A percentile compares a stretch with the other conserved stretches of the same genome.
Evolutionary conservation across 176 grass and related monocot genomes (phyloP).

Genomic region (Oryza longistaminata): DNA sequence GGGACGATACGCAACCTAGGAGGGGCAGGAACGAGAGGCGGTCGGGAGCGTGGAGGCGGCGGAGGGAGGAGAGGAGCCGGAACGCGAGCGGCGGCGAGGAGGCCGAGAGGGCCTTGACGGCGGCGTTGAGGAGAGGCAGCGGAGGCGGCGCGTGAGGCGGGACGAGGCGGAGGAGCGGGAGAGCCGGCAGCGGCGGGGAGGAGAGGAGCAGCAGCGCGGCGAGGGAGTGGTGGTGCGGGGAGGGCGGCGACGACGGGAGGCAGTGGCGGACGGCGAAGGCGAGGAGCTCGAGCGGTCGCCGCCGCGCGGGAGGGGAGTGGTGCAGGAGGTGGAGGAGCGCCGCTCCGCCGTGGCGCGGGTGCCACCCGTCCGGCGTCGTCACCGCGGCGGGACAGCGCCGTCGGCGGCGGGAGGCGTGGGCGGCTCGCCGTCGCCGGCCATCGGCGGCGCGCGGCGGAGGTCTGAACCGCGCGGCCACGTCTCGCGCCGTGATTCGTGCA

Average conservation of each 20-base stretch:
- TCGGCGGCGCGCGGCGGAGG: background rate
- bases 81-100: conserved; percentile 27
- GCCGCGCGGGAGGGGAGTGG: conserved; percentile 28
- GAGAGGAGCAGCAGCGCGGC: conserved; percentile 53
- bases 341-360: conserved; percentile 40
- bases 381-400: background rate
- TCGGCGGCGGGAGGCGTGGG: too few species aligned
- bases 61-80: conserved; percentile 37
- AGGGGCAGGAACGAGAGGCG: conserved; percentile 41
- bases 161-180: conserved; percentile 22
- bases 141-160: conserved; percentile 27
- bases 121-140: conserved; percentile 51
- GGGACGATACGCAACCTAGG: conserved; percentile 33
- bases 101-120: conserved; percentile 43
- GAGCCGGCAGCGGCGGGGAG: conserved; percentile 17
- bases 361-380: conserved; percentile 47
- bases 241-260: conserved; percentile 29
- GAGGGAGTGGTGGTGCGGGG: conserved; percentile 44
- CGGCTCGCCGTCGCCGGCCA: conserved; percentile 28
- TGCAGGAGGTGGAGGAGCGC: conserved; percentile 59
- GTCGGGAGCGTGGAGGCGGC: conserved; percentile 30
- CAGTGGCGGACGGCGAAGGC: conserved; percentile 47
- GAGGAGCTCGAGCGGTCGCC: conserved; percentile 44
- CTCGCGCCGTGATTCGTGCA: background rate
- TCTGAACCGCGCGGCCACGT: background rate